Evolutionary conservation across 495 filamentous ascomycete species (phyloP).

Genomic region (Lasiosphaeria miniovina): DNA sequence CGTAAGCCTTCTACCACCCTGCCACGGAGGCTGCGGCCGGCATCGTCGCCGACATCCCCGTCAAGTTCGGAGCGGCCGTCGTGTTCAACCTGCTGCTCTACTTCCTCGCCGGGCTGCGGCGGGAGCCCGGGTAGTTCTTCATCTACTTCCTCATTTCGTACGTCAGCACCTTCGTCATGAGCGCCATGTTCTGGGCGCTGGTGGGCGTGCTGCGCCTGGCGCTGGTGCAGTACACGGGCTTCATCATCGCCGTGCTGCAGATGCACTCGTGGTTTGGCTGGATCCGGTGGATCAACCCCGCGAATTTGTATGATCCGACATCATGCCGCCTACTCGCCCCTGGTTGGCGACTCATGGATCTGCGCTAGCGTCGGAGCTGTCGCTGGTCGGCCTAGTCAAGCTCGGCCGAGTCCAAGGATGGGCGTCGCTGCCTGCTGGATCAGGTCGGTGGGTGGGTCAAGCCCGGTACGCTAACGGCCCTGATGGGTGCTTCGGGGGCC

Average conservation of each 20-base stretch:
- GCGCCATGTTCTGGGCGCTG: conserved; percentile 61
- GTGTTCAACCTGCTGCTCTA: conserved; percentile 58
- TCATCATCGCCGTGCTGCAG: conserved; percentile 64
- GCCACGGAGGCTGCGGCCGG: conserved; percentile 57
- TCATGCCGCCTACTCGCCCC: conserved; percentile 44
- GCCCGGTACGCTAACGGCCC: conserved; percentile 72
- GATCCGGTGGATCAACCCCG: conserved; percentile 78
- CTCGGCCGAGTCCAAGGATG: too few species aligned
- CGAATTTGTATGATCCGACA: conserved; percentile 36
- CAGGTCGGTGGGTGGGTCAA: conserved; percentile 72
- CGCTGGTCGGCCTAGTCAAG: conserved; percentile 47
- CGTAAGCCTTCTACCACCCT: conserved; percentile 65
- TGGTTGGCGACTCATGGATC: conserved; percentile 47
- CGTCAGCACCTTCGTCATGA: conserved; percentile 55
- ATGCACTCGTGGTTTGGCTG: conserved; percentile 84
- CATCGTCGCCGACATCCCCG: conserved; percentile 57
- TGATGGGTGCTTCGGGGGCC: conserved; percentile 82
- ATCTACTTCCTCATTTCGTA: conserved; percentile 58
- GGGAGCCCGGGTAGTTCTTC: conserved; percentile 57
- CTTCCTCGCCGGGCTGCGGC: conserved; percentile 54
- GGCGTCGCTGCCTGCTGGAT: conserved; percentile 60
- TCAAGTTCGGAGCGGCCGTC: conserved; percentile 48
- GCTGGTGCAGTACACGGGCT: conserved; percentile 79
- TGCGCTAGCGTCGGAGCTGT: conserved; percentile 49
- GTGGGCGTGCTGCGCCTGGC: conserved; percentile 67